These are phyloP conservation scores for Alternaria gaisen DNA, from an alignment of 2,329 filamentous ascomycete genomes.

Conservation along the genomic window DNA sequence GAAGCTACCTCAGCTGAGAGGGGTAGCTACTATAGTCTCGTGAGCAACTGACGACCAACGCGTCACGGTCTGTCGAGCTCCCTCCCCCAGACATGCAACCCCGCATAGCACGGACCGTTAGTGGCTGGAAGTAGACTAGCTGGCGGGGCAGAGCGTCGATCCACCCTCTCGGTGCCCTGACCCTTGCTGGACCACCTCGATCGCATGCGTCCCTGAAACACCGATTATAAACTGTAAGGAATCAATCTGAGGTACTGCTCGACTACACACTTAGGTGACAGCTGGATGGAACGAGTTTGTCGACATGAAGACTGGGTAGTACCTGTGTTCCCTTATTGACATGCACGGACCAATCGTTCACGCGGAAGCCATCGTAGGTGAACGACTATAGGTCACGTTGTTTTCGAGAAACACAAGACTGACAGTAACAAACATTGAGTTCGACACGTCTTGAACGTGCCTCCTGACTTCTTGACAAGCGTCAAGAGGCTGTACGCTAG, in stretches of 20 bases:
- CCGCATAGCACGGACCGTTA: constrained; percentile 32
- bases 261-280: neutral
- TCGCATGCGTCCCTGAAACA: constrained; percentile 24
- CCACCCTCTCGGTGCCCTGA: constrained; percentile 16
- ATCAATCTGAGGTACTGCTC: neutral
- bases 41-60: constrained; percentile 22
- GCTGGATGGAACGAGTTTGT: neutral
- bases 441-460: neutral
- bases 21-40: constrained; percentile 31
- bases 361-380: neutral
- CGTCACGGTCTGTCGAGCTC: constrained; percentile 11
- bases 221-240: neutral
- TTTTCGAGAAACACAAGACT: neutral
- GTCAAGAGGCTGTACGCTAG: neutral
- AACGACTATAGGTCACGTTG: neutral
- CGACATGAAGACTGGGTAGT: neutral
- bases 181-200: constrained; percentile 22
- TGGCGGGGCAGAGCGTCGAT: constrained; percentile 32
- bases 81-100: constrained; percentile 37
- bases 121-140: constrained; percentile 21
- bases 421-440: neutral
- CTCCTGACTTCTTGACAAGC: neutral
- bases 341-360: constrained; percentile 19
- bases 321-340: neutral
- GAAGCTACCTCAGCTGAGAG: constrained; percentile 32